Base-by-base conservation (phyloP, 2,329 filamentous ascomycete species). In the Cladophialophora yegresii region DNA sequence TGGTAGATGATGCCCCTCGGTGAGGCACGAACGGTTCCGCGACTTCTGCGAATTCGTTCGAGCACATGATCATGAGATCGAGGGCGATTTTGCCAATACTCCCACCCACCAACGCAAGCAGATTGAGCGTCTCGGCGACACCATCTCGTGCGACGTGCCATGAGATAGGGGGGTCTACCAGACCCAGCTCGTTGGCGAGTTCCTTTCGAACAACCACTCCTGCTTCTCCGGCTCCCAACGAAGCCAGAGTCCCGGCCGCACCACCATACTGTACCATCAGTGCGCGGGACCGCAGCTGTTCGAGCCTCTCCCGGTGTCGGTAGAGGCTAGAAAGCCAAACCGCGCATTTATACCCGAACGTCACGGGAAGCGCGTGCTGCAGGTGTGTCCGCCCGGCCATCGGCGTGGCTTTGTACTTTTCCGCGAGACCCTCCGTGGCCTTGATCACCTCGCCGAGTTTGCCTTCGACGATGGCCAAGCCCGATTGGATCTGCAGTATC, bases 381-480 rank as follows among this genome's bases (percentile, higher is more conserved):
- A 86, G 74, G 73, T 85, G 83, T 0, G 84, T 85, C n/a, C 84
- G 78, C 0, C 83, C 84, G 4, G 84, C 83, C 83, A 85, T 85
- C 0, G 83, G 82, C n/a, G 80, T 82, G 70, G 83, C 80, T 2
- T 79, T 75, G 70, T 86, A 77, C 59, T 77, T 78, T 26, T 73
- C 72, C 0, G 81, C 77, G n/a, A 85, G 72, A 0, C 64, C 63
- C 28, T 77, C 75, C 4, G 85, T 73, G 5, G 77, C 78, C 3
- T 71, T 70, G 33, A 80, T 78, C 4, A 85, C 74, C 1, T 77
- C 76, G 1, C 73, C 65, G 1, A 85, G 73, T 3, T 80, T 75
- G 4, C 73, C 70, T 64, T 82, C 77, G 2, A 85, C 77, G 16
- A 85, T 77, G 0, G 73, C 72, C 16, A 85, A 73, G 0, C 83